phyloP scores from a whole-genome alignment of 257 asterid species.

The Salvia miltiorrhiza region DNA sequence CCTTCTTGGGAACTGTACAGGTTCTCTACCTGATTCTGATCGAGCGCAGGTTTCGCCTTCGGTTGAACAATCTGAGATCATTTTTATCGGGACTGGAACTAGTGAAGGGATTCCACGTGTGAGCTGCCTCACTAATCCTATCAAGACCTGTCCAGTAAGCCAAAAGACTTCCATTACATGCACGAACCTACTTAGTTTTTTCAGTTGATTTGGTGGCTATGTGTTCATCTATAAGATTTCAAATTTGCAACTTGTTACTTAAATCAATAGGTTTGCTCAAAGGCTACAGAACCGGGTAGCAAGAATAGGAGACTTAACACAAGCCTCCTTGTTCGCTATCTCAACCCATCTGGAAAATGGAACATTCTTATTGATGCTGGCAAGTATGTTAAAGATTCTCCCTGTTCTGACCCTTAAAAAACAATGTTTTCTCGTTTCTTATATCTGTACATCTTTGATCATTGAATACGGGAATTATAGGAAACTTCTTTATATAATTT shows the following conservation, averaged over 20 bases:
- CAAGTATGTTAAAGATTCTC: conserved; percentile 60
- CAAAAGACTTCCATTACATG: conserved; percentile 1
- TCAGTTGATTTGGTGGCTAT: neutral
- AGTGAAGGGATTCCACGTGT: conserved; percentile 99
- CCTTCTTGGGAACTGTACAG: conserved; percentile 33
- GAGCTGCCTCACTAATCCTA: conserved; percentile 92
- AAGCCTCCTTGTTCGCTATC: conserved; percentile 73
- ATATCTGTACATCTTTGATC: neutral
- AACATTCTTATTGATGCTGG: conserved; percentile 96
- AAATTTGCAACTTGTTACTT: conserved; percentile 4
- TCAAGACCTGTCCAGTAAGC: conserved; percentile 69
- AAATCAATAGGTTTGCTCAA: conserved; percentile 94
- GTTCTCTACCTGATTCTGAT: conserved; percentile 33
- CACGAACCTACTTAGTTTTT: neutral
- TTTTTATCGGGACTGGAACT: conserved; percentile 90
- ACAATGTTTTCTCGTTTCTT: neutral
- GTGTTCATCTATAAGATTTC: conserved; percentile 4
- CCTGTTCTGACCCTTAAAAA: neutral
- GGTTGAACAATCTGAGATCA: conserved; percentile 59
- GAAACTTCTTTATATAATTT: neutral
- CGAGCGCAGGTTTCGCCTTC: conserved; percentile 23
- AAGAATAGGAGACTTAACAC: conserved; percentile 90
- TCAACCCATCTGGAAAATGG: conserved; percentile 50
- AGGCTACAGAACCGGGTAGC: conserved; percentile 78
- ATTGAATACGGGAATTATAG: neutral